Percentiles rank a stretch among this genome's conserved stretches.
phyloP scores from a whole-genome alignment of 129 eudicot genomes.

The Ambrosia trifida region DNA sequence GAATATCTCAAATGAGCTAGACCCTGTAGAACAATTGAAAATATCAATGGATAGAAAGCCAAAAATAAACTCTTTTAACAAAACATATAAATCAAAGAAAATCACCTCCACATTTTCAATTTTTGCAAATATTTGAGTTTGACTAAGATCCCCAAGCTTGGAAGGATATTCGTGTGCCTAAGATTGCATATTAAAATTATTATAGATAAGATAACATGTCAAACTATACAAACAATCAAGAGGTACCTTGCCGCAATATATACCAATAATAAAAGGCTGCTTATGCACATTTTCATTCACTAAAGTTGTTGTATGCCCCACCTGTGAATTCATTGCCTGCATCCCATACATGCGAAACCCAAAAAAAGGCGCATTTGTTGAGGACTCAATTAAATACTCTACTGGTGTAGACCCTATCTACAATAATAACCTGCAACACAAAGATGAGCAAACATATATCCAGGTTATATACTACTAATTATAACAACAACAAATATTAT shows the following conservation, averaged over 20 bases:
- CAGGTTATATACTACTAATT: not conserved
- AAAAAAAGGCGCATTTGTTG: conserved; percentile 88
- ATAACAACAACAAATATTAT: not conserved
- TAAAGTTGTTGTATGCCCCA: conserved; percentile 58
- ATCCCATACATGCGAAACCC: conserved; percentile 81
- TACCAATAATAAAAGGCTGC: conserved; percentile 97
- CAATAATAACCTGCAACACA: conserved; percentile 28
- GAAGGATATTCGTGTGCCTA: too few relatives aligned
- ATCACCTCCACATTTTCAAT: too few relatives aligned
- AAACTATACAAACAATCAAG: conserved; percentile 7
- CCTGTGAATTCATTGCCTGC: conserved; percentile 46
- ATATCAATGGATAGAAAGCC: too few relatives aligned
- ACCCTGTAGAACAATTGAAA: too few relatives aligned
- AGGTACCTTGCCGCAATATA: conserved; percentile 24
- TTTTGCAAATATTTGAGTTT: not conserved
- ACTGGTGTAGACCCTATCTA: conserved; percentile 76
- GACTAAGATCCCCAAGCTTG: too few relatives aligned
- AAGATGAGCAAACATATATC: conserved; percentile 19
- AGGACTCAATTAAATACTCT: conserved; percentile 78
- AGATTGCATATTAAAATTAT: too few relatives aligned
- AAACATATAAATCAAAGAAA: too few relatives aligned
- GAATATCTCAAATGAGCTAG: too few relatives aligned
- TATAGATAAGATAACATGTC: not conserved
- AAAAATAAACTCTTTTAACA: too few relatives aligned
- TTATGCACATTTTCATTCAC: conserved; percentile 59